Conservation (phyloP, 2,329 filamentous ascomycete species). For the Akanthomyces uredinophilus region DNA sequence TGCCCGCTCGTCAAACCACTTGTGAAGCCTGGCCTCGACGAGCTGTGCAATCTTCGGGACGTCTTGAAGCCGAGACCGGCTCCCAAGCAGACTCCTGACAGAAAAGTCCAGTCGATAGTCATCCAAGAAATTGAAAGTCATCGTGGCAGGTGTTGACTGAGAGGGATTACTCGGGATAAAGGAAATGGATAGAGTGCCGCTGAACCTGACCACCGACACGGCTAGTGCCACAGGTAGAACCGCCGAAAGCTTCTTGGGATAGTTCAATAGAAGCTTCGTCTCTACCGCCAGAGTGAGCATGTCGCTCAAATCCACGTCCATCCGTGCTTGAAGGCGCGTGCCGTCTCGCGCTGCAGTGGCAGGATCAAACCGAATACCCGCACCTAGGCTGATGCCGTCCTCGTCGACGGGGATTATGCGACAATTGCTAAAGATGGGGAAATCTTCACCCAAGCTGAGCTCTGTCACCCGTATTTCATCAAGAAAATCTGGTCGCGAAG, state of each 20-base stretch:
- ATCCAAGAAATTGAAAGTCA: constrained; percentile 90
- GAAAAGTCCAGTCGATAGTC: constrained; percentile 82
- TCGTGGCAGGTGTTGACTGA: constrained; percentile 72
- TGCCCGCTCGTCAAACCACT: constrained; percentile 82
- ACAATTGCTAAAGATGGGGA: constrained; percentile 98
- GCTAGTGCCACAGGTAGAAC: constrained; percentile 87
- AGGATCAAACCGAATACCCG: constrained; percentile 46
- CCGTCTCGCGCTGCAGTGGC: constrained; percentile 55
- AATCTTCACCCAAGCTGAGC: constrained; percentile 90
- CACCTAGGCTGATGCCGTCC: constrained; percentile 57
- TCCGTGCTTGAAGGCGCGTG: constrained; percentile 79
- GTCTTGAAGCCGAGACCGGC: constrained; percentile 73
- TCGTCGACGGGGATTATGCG: constrained; percentile 88
- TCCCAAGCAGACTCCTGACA: constrained; percentile 73
- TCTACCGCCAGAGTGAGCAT: constrained; percentile 93
- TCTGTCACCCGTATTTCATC: constrained; percentile 93
- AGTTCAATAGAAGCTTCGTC: constrained; percentile 91
- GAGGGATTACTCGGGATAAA: constrained; percentile 75
- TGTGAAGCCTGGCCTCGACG: constrained; percentile 72
- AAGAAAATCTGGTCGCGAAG: constrained; percentile 80
- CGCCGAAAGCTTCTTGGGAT: constrained; percentile 82
- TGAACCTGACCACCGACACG: constrained; percentile 89
- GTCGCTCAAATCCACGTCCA: constrained; percentile 96
- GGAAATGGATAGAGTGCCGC: constrained; percentile 86
- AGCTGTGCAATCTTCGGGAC: constrained; percentile 85